These are phyloP conservation scores for Nicotiana tomentosiformis DNA, from an alignment of 257 asterid species.

Conservation along the genomic window DNA sequence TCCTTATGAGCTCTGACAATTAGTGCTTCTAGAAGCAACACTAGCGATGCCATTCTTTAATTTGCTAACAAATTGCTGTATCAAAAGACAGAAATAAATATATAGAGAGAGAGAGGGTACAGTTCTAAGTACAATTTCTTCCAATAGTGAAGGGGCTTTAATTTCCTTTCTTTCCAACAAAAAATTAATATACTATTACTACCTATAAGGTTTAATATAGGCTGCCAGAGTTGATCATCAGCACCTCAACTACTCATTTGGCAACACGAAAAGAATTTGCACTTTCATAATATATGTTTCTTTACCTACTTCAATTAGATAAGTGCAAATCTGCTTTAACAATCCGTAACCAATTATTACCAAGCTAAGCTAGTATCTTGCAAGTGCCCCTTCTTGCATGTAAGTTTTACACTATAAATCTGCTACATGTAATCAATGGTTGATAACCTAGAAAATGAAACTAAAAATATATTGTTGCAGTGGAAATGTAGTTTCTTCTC, in stretches of 20 bases:
- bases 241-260: constrained; percentile 7
- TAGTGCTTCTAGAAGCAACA: constrained; percentile 17
- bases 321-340: too few species aligned
- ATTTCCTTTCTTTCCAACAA: not conserved
- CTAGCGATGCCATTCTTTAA: constrained; percentile 18
- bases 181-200: too few species aligned
- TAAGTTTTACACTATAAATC: not conserved
- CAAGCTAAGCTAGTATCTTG: too few species aligned
- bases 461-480: not conserved
- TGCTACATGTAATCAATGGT: not conserved
- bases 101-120: not conserved
- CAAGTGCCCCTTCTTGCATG: not conserved
- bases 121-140: not conserved
- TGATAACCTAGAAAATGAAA: too few species aligned
- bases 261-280: constrained; percentile 7
- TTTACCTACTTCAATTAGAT: not conserved
- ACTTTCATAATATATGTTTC: not conserved
- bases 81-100: not conserved
- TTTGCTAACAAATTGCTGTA: not conserved
- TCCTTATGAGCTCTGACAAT: not conserved
- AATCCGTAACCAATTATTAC: too few species aligned
- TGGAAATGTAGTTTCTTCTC: too few species aligned
- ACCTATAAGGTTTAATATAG: not conserved
- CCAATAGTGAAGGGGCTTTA: too few species aligned
- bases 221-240: not conserved